A percentile compares a stretch with the other conserved stretches of the same genome.
Evolutionary conservation across 106 monocot genomes (phyloP).

Genomic region (Apostasia ramifera): DNA sequence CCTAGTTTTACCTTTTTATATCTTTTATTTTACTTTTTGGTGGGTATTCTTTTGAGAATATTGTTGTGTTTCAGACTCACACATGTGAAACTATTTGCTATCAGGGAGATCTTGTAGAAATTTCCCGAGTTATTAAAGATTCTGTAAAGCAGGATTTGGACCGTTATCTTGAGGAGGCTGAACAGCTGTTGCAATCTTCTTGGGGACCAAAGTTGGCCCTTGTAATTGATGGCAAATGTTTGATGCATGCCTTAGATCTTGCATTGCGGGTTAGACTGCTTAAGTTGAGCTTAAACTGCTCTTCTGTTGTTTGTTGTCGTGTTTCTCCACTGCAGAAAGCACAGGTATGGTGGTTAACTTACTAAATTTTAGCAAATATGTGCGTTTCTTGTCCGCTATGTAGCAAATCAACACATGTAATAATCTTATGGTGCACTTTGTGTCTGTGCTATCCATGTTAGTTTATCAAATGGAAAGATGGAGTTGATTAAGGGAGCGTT

Average conservation of each 20-base stretch:
- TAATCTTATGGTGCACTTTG: no score
- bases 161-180: constrained; percentile 71
- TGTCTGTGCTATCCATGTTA: no score
- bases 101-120: constrained; percentile 89
- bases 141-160: constrained; percentile 66
- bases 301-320: constrained; percentile 93
- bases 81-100: not conserved
- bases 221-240: constrained; percentile 98
- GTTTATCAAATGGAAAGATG: no score
- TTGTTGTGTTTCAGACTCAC: no score
- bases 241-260: constrained; percentile 98
- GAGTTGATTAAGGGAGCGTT: no score
- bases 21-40: no score
- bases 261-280: constrained; percentile 80
- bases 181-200: constrained; percentile 26
- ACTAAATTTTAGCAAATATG: no score
- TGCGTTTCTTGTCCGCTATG: no score
- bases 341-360: constrained; percentile 42
- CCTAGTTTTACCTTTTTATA: no score
- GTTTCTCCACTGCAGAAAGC: constrained; percentile 98
- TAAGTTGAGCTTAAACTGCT: constrained; percentile 80
- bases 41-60: no score
- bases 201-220: constrained; percentile 60
- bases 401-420: no score
- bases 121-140: constrained; percentile 73